These are phyloP conservation scores for Seminavis robusta DNA, from an alignment of 108 stramenopile genomes.

Conservation along the genomic window DNA sequence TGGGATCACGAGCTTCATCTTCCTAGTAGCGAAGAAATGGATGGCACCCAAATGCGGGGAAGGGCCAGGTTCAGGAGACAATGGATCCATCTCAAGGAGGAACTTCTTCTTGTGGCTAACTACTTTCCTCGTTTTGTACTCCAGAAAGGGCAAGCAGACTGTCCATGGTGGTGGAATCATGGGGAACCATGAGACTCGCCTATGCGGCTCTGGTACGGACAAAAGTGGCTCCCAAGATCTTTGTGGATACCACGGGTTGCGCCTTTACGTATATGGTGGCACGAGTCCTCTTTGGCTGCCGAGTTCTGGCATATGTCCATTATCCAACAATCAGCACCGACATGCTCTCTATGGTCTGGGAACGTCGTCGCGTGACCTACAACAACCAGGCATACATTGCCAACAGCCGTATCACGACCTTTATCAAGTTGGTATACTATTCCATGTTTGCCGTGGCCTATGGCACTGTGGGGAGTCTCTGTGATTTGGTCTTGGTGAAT, in stretches of 20 bases:
- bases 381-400: constrained; percentile 68
- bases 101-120: too few species aligned
- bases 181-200: constrained; percentile 81
- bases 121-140: too few species aligned
- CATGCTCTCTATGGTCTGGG: constrained; percentile 89
- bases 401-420: constrained; percentile 42
- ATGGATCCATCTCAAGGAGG: too few species aligned
- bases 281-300: constrained; percentile 42
- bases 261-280: constrained; percentile 93
- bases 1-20: too few species aligned
- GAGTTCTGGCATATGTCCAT: constrained; percentile 91
- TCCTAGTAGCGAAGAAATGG: too few species aligned
- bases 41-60: too few species aligned
- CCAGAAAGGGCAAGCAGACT: constrained; percentile 39
- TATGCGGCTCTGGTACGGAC: constrained; percentile 44
- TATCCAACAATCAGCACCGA: constrained; percentile 98
- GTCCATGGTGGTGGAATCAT: constrained; percentile 86
- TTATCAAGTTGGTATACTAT: constrained; percentile 90
- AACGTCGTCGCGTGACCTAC: constrained; percentile 72
- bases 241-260: constrained; percentile 94
- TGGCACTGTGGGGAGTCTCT: constrained; percentile 70
- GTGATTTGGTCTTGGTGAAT: constrained; percentile 91
- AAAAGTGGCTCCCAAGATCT: constrained; percentile 67
- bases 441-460: constrained; percentile 79
- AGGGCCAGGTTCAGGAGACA: too few species aligned